These are phyloP conservation scores for Leishmania mexicana DNA, from an alignment of 208 protist species.

Conservation along the genomic window DNA sequence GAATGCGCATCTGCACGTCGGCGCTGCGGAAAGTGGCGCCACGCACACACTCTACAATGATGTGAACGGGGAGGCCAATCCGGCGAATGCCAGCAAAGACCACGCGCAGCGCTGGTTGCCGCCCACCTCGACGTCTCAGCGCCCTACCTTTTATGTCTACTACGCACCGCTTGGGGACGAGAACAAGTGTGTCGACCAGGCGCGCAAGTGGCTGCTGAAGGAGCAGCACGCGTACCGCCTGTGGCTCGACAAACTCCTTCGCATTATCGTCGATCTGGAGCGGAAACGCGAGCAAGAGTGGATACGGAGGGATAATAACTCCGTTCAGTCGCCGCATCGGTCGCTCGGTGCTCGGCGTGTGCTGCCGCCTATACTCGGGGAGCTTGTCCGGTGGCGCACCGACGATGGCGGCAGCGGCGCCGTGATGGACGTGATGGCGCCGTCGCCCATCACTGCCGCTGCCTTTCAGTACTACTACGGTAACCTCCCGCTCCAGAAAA, in stretches of 20 bases:
- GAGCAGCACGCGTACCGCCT: slow-evolving; percentile 45
- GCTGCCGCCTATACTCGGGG: slow-evolving; percentile 50
- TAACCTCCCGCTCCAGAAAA: background rate
- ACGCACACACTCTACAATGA: background rate
- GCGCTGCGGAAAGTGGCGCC: background rate
- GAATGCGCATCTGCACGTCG: background rate
- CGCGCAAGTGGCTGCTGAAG: slow-evolving; percentile 50
- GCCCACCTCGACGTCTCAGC: slow-evolving; percentile 5
- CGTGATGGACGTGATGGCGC: slow-evolving; percentile 7
- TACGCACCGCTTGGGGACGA: slow-evolving; percentile 64
- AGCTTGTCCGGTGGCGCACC: slow-evolving; percentile 60
- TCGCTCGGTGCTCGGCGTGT: slow-evolving; percentile 30
- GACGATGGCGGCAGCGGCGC: slow-evolving; percentile 10
- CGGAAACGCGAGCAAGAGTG: slow-evolving; percentile 24
- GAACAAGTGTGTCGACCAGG: slow-evolving; percentile 46
- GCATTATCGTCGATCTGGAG: slow-evolving; percentile 23
- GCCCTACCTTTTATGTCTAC: slow-evolving; percentile 57
- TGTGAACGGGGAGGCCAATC: background rate
- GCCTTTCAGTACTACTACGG: slow-evolving; percentile 32
- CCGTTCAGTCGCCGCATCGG: slow-evolving; percentile 5
- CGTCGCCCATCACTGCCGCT: slow-evolving; percentile 18
- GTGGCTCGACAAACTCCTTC: slow-evolving; percentile 44
- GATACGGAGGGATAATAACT: background rate
- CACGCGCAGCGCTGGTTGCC: background rate
- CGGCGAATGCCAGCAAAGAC: background rate